Percentiles rank a stretch among this genome's conserved stretches.
These are phyloP conservation scores for Nemania serpens DNA, from an alignment of 2,329 filamentous ascomycete species.

Conservation along the genomic window DNA sequence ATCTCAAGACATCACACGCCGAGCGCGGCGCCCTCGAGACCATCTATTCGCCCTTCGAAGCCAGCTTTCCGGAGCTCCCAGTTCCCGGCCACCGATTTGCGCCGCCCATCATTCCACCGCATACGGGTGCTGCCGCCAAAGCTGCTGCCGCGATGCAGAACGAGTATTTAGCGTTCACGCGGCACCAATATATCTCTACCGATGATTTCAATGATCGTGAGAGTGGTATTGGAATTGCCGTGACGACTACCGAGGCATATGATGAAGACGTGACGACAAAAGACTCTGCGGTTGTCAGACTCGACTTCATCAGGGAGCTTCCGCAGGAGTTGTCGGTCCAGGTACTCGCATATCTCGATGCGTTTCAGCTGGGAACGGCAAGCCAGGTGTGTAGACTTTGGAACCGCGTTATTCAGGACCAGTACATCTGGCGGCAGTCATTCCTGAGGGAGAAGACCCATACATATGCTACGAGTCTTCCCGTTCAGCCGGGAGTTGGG, in stretches of 20 bases:
- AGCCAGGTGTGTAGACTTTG: slow-evolving; percentile 57
- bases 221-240: slow-evolving; percentile 66
- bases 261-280: slow-evolving; percentile 42
- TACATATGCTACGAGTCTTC: slow-evolving; percentile 62
- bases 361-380: slow-evolving; percentile 53
- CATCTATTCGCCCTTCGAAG: slow-evolving; percentile 45
- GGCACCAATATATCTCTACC: slow-evolving; percentile 49
- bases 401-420: slow-evolving; percentile 53
- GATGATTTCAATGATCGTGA: slow-evolving; percentile 63
- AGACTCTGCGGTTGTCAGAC: slow-evolving; percentile 47
- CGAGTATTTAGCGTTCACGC: slow-evolving; percentile 47
- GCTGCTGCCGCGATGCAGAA: slow-evolving; percentile 65
- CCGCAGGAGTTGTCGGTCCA: slow-evolving; percentile 64
- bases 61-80: slow-evolving; percentile 42
- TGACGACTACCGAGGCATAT: slow-evolving; percentile 50
- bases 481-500: slow-evolving; percentile 58
- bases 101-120: slow-evolving; percentile 64
- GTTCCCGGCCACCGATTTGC: slow-evolving; percentile 56
- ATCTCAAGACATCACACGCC: slow-evolving; percentile 52
- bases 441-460: slow-evolving; percentile 64
- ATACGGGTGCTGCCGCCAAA: slow-evolving; percentile 65
- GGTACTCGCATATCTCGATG: slow-evolving; percentile 61
- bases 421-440: slow-evolving; percentile 67
- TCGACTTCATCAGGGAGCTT: slow-evolving; percentile 62
- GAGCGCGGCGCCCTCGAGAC: slow-evolving; percentile 45